Evolutionary conservation across 75 land plant species (phyloP).

Genomic region (Selaginella moellendorffii): DNA sequence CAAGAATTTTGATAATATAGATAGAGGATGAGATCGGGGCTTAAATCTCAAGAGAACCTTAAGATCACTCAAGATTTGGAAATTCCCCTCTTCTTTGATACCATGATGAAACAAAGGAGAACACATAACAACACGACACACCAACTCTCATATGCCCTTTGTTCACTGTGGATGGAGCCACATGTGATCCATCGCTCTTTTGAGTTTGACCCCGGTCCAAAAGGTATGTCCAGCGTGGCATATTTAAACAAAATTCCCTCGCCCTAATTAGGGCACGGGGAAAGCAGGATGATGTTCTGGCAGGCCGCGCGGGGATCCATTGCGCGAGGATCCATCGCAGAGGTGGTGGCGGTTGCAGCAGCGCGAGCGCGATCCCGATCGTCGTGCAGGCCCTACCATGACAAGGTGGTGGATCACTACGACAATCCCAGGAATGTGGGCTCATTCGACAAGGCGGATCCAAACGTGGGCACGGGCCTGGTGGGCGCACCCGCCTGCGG

Average conservation of each 20-base stretch:
- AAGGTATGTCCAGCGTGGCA: background rate
- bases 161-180: background rate
- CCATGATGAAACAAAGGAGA: too few species aligned
- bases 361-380: background rate
- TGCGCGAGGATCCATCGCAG: too few species aligned
- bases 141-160: too few species aligned
- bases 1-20: too few species aligned
- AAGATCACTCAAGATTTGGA: too few species aligned
- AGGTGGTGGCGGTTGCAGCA: background rate
- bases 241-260: too few species aligned
- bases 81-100: too few species aligned
- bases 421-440: slow-evolving; percentile 1
- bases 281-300: background rate
- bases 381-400: slow-evolving; percentile 3
- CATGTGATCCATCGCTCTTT: background rate
- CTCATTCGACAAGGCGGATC: slow-evolving; percentile 5
- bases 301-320: background rate
- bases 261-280: background rate
- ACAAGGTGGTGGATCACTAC: slow-evolving; percentile 7
- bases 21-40: too few species aligned
- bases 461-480: background rate
- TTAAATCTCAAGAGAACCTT: too few species aligned
- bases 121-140: too few species aligned
- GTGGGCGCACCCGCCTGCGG: slow-evolving; percentile 7
- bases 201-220: background rate